These are phyloP conservation scores for Penicillium occitanis DNA, from an alignment of 2,329 filamentous ascomycete genomes.

Conservation along the genomic window DNA sequence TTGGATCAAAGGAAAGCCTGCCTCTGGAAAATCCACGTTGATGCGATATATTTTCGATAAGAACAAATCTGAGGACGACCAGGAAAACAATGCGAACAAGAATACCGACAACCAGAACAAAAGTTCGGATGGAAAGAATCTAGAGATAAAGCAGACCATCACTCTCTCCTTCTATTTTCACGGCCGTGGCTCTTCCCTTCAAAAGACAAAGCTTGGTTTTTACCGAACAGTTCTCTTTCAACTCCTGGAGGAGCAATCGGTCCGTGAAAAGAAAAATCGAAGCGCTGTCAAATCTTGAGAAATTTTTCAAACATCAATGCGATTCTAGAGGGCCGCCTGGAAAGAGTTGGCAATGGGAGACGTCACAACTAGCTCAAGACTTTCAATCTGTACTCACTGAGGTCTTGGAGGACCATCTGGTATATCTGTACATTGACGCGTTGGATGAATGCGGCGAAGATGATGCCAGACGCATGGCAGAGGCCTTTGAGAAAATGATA, in stretches of 20 bases:
- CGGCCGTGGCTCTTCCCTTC: not conserved
- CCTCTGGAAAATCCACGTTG: not conserved
- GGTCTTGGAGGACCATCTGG: too few species aligned
- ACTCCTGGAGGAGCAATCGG: not conserved
- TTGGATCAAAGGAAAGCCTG: conserved; percentile 6
- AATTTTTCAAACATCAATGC: not conserved
- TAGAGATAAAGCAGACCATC: not conserved
- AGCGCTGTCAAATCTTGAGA: not conserved
- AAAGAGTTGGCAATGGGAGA: not conserved
- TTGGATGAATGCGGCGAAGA: not conserved
- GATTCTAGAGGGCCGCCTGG: not conserved
- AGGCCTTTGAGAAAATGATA: not conserved
- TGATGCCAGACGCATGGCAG: not conserved
- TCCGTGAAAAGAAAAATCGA: too few species aligned
- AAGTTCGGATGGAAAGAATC: not conserved
- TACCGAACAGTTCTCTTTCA: not conserved
- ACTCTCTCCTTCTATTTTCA: not conserved
- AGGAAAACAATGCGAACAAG: too few species aligned
- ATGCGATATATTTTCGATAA: not conserved
- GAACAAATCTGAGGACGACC: too few species aligned
- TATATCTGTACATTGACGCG: not conserved
- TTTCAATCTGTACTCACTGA: too few species aligned
- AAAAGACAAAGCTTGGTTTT: not conserved
- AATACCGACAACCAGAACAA: too few species aligned
- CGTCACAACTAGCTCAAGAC: too few species aligned